Evolutionary conservation across 495 filamentous ascomycete genomes (phyloP), one percentile per base, ranked within the genome.

Genomic region (Venustampulla echinocandica): DNA sequence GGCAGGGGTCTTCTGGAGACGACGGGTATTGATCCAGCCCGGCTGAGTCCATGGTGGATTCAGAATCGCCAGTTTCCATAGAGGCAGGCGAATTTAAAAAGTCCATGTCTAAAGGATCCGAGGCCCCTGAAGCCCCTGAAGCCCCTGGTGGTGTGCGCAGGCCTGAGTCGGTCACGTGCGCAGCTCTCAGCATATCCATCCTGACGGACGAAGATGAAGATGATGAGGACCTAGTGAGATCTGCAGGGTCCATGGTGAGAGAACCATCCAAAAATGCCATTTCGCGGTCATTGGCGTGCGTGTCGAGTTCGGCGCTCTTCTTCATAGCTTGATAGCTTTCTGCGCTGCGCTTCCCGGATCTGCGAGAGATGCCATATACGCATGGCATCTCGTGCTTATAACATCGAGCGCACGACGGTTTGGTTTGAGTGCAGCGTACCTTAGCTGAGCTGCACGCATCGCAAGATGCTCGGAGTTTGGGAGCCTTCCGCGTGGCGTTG

Each of bases 251-350:
- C 4, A 17, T 11, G 18, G 11, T 40, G 7, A 17, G 18, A 9
- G 10, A n/a, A 9, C 11, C 37, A 22, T 40, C 27, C 27, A 30
- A 19, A 19, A 40, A 40, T 10, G 20, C 18, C 37, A 40, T 40
- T 7, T 30, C 27, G 27, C 7, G 7, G 7, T 40, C 37, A 10
- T 6, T 40, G 6, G 37, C 11, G 5, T 15, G 22, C 20, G 37
- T 40, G 18, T 40, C 37, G 4, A 40, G 4, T 23, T 9, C 37
- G 10, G 18, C 37, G 17, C 22, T 40, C 18, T 22, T 40, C 20
- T 19, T 40, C 37, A 40, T 40, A 3, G 37, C 37, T n/a, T 40
- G 10, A 23, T 40, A 40, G 37, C 37, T 40, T 5, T 40, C 37
- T n/a, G 37, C 37, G 18, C 37, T 40, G 11, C 37, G 17, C 18